phyloP scores from a whole-genome alignment of 2,329 filamentous ascomycete genomes.

The Cytospora paraplurivora region DNA sequence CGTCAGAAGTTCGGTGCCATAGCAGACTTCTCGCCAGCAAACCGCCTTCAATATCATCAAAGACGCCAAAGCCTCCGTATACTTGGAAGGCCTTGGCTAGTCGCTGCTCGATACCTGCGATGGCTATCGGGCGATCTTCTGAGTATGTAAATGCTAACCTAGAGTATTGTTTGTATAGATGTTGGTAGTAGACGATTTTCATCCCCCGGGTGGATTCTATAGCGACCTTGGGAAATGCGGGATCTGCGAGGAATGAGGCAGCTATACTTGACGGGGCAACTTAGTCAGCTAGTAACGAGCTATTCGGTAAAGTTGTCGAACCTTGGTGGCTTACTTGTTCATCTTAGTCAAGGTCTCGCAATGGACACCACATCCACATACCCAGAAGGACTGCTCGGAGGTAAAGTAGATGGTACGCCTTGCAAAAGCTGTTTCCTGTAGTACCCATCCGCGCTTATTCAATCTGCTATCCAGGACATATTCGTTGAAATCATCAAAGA shows the following conservation, averaged over 20 bases:
- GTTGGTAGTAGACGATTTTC: conserved; percentile 30
- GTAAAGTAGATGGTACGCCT: conserved; percentile 43
- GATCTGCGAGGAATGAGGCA: conserved; percentile 36
- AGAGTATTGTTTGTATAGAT: conserved; percentile 36
- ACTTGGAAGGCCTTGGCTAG: not conserved
- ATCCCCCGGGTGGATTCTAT: conserved; percentile 16
- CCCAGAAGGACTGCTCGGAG: conserved; percentile 41
- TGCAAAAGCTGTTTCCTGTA: conserved; percentile 43
- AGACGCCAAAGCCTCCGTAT: not conserved
- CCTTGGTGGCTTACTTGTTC: conserved; percentile 36
- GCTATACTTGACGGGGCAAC: too few species aligned
- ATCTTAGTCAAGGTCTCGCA: conserved; percentile 41
- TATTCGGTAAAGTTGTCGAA: not conserved
- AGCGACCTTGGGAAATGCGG: conserved; percentile 33
- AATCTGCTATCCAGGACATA: conserved; percentile 39
- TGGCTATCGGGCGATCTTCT: conserved; percentile 36
- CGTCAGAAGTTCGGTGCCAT: conserved; percentile 33
- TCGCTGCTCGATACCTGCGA: conserved; percentile 32
- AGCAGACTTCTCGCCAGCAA: conserved; percentile 35
- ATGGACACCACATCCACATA: conserved; percentile 40
- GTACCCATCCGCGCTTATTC: conserved; percentile 43
- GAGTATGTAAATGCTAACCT: conserved; percentile 32
- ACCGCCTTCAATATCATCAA: conserved; percentile 4
- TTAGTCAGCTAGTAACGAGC: not conserved
- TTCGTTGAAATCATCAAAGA: conserved; percentile 38